Evolutionary conservation across 805 yeast species (phyloP), one percentile per base, ranked within the genome.

Genomic region (Candida sanyiensis): DNA sequence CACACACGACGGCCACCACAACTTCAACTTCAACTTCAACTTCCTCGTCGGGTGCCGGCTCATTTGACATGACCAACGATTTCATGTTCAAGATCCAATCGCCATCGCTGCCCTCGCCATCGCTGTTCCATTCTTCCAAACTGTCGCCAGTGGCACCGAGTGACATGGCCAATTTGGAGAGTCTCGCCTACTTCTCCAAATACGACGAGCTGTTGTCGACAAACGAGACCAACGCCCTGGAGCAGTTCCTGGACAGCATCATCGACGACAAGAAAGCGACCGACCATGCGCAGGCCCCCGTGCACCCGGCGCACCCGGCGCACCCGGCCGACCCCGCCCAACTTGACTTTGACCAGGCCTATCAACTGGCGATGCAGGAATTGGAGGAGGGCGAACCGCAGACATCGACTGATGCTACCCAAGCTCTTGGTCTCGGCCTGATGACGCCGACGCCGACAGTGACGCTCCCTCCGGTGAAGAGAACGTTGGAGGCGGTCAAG

Each of bases 201-300:
- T 37, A 43, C 29, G 47, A 50, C 15, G 54, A 50, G 20, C 40
- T 56, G 7, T 38, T 56, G 8, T 51, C 58, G 2, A 52, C 40
- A 4, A 50, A 54, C 43, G 59, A 56, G 32, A 38, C 53, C 3
- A 50, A 43, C 19, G 59, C 58, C 0, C 28, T 56, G 17, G 59
- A 56, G 29, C 50, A 51, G 20, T 54, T 56, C 28, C 44, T 56
- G 17, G 59, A 56, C 33, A 50, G 57, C 35, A 54, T 56, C 19
- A 52, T 56, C 16, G 55, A 54, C 30, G 50, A 43, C n/a, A 47
- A 53, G 17, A 39, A 43, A 20, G 32, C 8, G 28, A 32, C 15
- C n/a, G 22, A 7, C 13, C 15, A 16, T n/a, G 4, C 37, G 11
- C n/a, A 12, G n/a, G 9, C 19, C 33, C 23, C 19, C 18, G n/a